These are phyloP conservation scores for Coemansia sp. DNA, from an alignment of 192 early-diverging fungal genomes.

Conservation along the genomic window DNA sequence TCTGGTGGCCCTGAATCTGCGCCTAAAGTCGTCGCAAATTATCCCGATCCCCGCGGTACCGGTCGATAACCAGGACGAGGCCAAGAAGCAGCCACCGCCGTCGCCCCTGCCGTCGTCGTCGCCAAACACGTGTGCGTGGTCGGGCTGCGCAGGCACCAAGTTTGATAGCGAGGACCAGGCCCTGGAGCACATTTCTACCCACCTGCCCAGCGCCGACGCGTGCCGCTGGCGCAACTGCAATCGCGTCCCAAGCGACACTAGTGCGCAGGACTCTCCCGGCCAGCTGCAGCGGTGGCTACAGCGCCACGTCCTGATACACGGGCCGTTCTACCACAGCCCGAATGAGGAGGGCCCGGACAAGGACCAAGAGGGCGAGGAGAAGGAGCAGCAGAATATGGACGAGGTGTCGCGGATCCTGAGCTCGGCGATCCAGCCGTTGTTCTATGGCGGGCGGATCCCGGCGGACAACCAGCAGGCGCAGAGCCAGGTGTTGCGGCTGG, in stretches of 20 bases:
- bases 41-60: conserved; percentile 33
- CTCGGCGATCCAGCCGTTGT: too few species aligned
- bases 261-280: not conserved
- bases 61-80: not conserved
- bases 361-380: too few species aligned
- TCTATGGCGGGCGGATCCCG: not conserved
- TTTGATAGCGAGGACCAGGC: conserved; percentile 31
- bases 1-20: conserved; percentile 17
- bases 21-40: conserved; percentile 14
- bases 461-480: not conserved
- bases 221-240: conserved; percentile 42
- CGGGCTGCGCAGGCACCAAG: conserved; percentile 11
- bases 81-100: not conserved
- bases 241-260: conserved; percentile 12
- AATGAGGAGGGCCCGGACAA: too few species aligned
- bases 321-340: conserved; percentile 21
- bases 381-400: too few species aligned
- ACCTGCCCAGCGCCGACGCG: conserved; percentile 21
- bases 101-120: not conserved
- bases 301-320: conserved; percentile 31
- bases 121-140: conserved; percentile 24
- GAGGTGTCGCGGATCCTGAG: too few species aligned
- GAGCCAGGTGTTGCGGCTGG: conserved; percentile 21
- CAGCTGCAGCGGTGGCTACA: conserved; percentile 15
- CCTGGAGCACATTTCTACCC: conserved; percentile 9